Base-by-base conservation (phyloP, 371 early-diverging fungal species). In the Scutellospora calospora region DNA sequence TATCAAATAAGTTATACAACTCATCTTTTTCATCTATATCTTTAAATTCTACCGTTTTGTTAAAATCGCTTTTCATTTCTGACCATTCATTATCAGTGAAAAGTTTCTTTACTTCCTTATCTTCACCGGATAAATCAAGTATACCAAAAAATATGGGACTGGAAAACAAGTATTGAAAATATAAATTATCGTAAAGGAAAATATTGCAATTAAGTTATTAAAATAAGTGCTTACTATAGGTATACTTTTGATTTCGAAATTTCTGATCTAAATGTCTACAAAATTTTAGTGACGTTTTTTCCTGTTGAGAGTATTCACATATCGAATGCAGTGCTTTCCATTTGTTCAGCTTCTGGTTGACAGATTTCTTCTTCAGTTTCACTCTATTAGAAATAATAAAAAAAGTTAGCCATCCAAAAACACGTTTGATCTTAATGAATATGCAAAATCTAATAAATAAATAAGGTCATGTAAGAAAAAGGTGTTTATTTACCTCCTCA, bases 121-220 rank as follows among this genome's bases (percentile, higher is more conserved):
- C 74, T 55, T 76, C 62, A 1, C 76, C 76, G 29, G 60, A 59
- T 59, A 75, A 41, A 59, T 60, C 76, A 35, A 76, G 27, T 14
- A 76, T 76, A n/a, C 76, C 59, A 62, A 76, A 76, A 60, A 41
- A 76, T 45, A 41, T 41, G 9, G 62, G 76, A 62, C 76, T 76
- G 35, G 35, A 2, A 63, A 63, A 33, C 33, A 63, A 35, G 6
- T 16, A 35, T 35, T 20, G 14, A 63, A 20, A 63, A 14, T 29
- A 16, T 29, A 33, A 16, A 14, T 49, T 49, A 9, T 49, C 11
- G 4, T 35, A 2, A 14, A 6, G 33, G 20, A 63, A 33, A 63
- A 20, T 3, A 9, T 18, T 35, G 35, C 35, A 63, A 63, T 9
- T 33, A 3, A 33, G 4, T 63, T 63, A 35, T 16, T 33, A 63